Percentiles rank a stretch among this genome's conserved stretches.
phyloP scores from a whole-genome alignment of 2,329 filamentous ascomycete genomes.

The Lecanicillium sp. region DNA sequence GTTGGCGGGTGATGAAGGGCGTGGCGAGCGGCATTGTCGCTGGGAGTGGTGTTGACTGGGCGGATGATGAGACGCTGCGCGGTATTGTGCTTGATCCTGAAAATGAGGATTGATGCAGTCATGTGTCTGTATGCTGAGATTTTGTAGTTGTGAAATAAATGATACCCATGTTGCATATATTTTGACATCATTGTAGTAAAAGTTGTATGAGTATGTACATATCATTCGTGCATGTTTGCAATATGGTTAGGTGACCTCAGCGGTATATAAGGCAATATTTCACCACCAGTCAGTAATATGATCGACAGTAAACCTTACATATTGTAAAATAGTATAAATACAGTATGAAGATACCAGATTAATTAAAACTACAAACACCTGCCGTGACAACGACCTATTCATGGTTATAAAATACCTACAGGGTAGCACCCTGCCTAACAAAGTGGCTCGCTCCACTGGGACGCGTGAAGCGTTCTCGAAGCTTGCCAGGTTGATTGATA shows the following conservation, averaged over 20 bases:
- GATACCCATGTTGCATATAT: not conserved
- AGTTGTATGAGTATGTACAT: too few relatives aligned
- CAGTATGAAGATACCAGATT: too few relatives aligned
- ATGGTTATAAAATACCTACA: not conserved
- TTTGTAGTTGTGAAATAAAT: too few relatives aligned
- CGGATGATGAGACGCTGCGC: slow-evolving; percentile 56
- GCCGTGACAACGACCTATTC: too few relatives aligned
- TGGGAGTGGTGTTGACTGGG: slow-evolving; percentile 80
- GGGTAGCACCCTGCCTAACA: not conserved
- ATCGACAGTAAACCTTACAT: too few relatives aligned
- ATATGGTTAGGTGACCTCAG: too few relatives aligned
- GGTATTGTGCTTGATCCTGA: slow-evolving; percentile 66
- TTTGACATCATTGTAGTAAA: not conserved
- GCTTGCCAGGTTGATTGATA: too few relatives aligned
- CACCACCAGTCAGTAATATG: too few relatives aligned
- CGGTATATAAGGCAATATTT: too few relatives aligned
- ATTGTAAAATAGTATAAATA: too few relatives aligned
- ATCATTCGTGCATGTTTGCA: too few relatives aligned
- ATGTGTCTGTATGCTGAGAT: not conserved
- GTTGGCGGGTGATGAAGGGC: slow-evolving; percentile 69
- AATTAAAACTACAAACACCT: too few relatives aligned
- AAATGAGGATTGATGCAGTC: slow-evolving; percentile 23
- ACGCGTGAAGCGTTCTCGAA: not conserved
- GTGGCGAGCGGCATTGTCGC: slow-evolving; percentile 71
- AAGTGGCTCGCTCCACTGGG: not conserved